Evolutionary conservation across 208 protist genomes (phyloP).

Genomic region (Leishmania martiniquensis): DNA sequence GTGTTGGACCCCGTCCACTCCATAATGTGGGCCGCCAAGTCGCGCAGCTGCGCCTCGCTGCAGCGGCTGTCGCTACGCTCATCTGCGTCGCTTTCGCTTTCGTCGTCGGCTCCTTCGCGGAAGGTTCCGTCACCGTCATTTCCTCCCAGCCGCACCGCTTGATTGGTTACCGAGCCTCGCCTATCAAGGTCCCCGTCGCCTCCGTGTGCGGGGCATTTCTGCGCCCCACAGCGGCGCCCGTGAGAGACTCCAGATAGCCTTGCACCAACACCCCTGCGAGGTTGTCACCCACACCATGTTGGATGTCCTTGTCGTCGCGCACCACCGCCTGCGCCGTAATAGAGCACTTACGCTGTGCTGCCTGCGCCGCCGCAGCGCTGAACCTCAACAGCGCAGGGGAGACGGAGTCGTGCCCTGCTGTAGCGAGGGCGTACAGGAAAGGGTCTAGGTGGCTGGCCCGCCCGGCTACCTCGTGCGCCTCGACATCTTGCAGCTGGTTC

Average conservation of each 20-base stretch:
- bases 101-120: background rate
- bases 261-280: conserved; percentile 8
- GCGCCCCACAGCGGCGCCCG: background rate
- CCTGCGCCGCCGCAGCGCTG: conserved; percentile 22
- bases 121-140: background rate
- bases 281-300: conserved; percentile 35
- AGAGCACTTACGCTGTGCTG: conserved; percentile 47
- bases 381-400: background rate
- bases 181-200: background rate
- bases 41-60: conserved; percentile 15
- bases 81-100: background rate
- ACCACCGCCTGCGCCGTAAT: conserved; percentile 43
- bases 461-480: conserved; percentile 44
- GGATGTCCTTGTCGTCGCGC: conserved; percentile 48
- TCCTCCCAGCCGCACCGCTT: background rate
- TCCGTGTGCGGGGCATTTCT: background rate
- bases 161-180: background rate
- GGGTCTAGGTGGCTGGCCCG: conserved; percentile 30
- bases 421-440: conserved; percentile 22
- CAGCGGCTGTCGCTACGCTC: conserved; percentile 8
- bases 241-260: conserved; percentile 13
- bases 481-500: conserved; percentile 71
- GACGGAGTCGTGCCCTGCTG: background rate
- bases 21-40: conserved; percentile 15
- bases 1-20: conserved; percentile 24